Conservation (phyloP, 805 yeast genomes). For the Candida endomychidarum region DNA sequence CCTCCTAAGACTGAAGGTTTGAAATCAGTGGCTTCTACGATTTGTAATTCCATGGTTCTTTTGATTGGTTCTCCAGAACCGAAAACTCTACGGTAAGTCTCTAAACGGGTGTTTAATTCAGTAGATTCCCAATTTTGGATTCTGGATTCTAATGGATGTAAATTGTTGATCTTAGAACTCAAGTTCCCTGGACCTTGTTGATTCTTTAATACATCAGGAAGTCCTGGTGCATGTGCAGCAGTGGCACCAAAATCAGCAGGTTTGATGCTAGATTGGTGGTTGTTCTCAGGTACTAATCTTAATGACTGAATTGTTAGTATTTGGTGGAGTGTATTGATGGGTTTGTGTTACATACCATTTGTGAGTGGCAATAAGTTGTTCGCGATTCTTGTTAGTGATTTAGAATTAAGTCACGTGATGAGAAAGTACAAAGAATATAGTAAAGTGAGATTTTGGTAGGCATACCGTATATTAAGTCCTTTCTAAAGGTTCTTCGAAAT, state of each 20-base stretch:
- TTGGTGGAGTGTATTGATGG: neutral
- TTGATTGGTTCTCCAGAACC: constrained; percentile 95
- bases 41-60: constrained; percentile 82
- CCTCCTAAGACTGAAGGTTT: constrained; percentile 66
- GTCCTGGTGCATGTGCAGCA: constrained; percentile 66
- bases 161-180: constrained; percentile 63
- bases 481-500: constrained; percentile 31
- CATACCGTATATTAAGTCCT: constrained; percentile 16
- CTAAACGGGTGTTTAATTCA: constrained; percentile 67
- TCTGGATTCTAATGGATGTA: constrained; percentile 85
- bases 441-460: neutral
- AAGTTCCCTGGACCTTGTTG: constrained; percentile 63
- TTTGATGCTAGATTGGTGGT: constrained; percentile 47
- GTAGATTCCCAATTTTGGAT: constrained; percentile 77
- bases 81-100: constrained; percentile 75
- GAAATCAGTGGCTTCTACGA: constrained; percentile 69
- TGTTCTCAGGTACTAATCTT: constrained; percentile 55
- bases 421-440: neutral
- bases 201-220: constrained; percentile 67
- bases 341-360: constrained; percentile 10
- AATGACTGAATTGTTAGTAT: constrained; percentile 13
- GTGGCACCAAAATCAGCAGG: constrained; percentile 52
- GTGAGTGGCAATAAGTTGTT: constrained; percentile 3
- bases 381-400: neutral
- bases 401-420: neutral